Evolutionary conservation across 805 yeast genomes (phyloP).

Genomic region (Hermanozyma aechmeae): DNA sequence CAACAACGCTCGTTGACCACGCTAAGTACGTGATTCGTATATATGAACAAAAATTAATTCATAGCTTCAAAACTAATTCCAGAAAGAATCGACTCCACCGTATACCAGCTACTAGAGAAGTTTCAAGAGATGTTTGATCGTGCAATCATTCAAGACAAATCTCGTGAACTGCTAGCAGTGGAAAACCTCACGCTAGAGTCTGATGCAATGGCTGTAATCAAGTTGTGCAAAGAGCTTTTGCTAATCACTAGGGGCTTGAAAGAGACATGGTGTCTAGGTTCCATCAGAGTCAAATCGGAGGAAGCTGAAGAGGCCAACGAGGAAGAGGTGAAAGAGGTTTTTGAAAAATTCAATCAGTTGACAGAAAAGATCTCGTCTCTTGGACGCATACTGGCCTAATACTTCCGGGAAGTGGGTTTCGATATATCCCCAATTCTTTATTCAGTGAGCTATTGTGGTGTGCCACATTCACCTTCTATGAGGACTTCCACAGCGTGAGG

Average conservation of each 20-base stretch:
- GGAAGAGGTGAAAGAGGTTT: conserved; percentile 15
- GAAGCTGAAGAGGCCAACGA: conserved; percentile 11
- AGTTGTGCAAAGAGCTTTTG: conserved; percentile 45
- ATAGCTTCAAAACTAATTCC: too few relatives aligned
- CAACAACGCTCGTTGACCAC: conserved; percentile 35
- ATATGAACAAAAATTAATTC: conserved; percentile 9
- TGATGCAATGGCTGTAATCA: conserved; percentile 40
- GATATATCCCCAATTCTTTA: too few relatives aligned
- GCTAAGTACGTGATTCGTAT: conserved; percentile 19
- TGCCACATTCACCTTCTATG: too few relatives aligned
- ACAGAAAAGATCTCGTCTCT: conserved; percentile 8
- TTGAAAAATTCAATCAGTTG: conserved; percentile 18
- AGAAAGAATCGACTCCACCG: conserved; percentile 43
- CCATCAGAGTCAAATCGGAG: conserved; percentile 26
- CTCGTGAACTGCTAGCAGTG: conserved; percentile 36
- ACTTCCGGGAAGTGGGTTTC: too few relatives aligned
- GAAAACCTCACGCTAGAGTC: conserved; percentile 49
- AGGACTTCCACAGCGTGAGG: too few relatives aligned
- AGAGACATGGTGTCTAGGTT: conserved; percentile 52
- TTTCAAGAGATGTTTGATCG: conserved; percentile 45
- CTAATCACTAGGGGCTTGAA: conserved; percentile 39
- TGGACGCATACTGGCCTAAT: too few relatives aligned
- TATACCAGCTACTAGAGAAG: conserved; percentile 42
- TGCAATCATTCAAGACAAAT: conserved; percentile 30
- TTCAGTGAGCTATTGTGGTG: too few relatives aligned